These are phyloP conservation scores for Aquanectria penicillioides DNA, from an alignment of 2,329 filamentous ascomycete genomes.

Conservation along the genomic window DNA sequence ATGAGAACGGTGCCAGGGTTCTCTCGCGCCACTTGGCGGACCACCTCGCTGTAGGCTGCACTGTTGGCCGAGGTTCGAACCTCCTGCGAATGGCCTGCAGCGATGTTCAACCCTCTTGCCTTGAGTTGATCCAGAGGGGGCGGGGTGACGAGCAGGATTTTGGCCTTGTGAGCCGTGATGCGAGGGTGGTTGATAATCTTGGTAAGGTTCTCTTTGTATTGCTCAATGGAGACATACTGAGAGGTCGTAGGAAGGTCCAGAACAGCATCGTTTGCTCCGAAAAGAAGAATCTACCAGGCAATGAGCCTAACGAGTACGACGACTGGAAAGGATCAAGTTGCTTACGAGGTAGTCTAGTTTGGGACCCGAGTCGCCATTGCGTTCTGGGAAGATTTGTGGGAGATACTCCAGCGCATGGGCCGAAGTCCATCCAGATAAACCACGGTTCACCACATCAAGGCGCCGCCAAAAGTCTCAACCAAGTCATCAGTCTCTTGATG, in stretches of 20 bases:
- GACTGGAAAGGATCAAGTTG: neutral
- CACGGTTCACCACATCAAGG: constrained; percentile 88
- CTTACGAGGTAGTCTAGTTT: constrained; percentile 75
- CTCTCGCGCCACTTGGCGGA: constrained; percentile 74
- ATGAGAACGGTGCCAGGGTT: constrained; percentile 75
- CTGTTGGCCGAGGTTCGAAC: constrained; percentile 59
- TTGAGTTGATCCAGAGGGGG: constrained; percentile 85
- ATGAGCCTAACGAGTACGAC: constrained; percentile 30
- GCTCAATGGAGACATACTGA: constrained; percentile 82
- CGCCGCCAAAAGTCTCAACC: constrained; percentile 75
- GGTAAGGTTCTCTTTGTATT: constrained; percentile 78
- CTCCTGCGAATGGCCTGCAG: constrained; percentile 54
- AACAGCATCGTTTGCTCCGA: constrained; percentile 91
- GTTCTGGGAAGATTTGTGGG: constrained; percentile 75
- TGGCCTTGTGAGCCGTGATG: constrained; percentile 75
- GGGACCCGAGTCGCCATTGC: constrained; percentile 60
- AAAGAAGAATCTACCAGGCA: constrained; percentile 71
- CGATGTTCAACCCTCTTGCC: constrained; percentile 58
- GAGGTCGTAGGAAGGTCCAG: constrained; percentile 68
- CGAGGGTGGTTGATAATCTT: constrained; percentile 77
- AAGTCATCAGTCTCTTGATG: neutral
- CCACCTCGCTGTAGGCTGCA: constrained; percentile 66
- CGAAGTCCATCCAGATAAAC: constrained; percentile 88
- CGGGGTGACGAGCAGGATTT: constrained; percentile 82
- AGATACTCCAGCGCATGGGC: constrained; percentile 76